A percentile compares a stretch with the other conserved stretches of the same genome.
Conservation (phyloP, 805 yeast species). For the Yamadazyma akitaensis region DNA sequence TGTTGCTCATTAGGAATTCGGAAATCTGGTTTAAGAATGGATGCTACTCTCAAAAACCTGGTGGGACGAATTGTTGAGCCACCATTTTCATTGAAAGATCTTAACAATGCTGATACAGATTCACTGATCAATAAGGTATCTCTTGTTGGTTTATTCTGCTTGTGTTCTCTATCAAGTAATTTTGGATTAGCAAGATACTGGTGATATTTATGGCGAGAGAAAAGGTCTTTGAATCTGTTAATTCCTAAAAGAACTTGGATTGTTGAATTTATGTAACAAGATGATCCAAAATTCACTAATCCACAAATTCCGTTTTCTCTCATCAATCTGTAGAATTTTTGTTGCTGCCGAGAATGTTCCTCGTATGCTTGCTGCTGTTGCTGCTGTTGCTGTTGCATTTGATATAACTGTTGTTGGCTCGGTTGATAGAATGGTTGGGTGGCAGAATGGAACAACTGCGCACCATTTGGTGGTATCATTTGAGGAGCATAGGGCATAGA, state of each 20-base stretch:
- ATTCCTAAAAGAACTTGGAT: slow-evolving; percentile 66
- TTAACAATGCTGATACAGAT: slow-evolving; percentile 52
- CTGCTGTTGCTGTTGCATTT: slow-evolving; percentile 15
- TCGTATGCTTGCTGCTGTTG: slow-evolving; percentile 11
- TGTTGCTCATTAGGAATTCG: slow-evolving; percentile 74
- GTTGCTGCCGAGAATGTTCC: slow-evolving; percentile 7
- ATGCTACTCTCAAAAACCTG: slow-evolving; percentile 53
- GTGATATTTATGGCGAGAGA: slow-evolving; percentile 44
- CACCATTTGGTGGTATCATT: not conserved
- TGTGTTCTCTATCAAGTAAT: slow-evolving; percentile 21
- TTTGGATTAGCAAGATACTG: slow-evolving; percentile 38
- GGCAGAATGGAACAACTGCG: not conserved
- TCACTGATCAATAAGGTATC: slow-evolving; percentile 38
- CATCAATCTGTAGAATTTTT: slow-evolving; percentile 14
- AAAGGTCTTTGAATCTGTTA: slow-evolving; percentile 45
- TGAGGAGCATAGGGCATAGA: not conserved
- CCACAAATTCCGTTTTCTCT: slow-evolving; percentile 56
- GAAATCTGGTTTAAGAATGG: slow-evolving; percentile 59
- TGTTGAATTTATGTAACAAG: slow-evolving; percentile 75
- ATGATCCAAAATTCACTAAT: slow-evolving; percentile 62
- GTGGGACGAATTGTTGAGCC: slow-evolving; percentile 63
- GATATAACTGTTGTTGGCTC: slow-evolving; percentile 27
- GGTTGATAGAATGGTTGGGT: not conserved
- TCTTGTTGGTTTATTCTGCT: slow-evolving; percentile 15
- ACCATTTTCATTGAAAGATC: slow-evolving; percentile 56